Evolutionary conservation across 768 basidiomycete genomes (phyloP), one percentile per base, ranked within the genome.

Genomic region (Psilocybe cubensis): DNA sequence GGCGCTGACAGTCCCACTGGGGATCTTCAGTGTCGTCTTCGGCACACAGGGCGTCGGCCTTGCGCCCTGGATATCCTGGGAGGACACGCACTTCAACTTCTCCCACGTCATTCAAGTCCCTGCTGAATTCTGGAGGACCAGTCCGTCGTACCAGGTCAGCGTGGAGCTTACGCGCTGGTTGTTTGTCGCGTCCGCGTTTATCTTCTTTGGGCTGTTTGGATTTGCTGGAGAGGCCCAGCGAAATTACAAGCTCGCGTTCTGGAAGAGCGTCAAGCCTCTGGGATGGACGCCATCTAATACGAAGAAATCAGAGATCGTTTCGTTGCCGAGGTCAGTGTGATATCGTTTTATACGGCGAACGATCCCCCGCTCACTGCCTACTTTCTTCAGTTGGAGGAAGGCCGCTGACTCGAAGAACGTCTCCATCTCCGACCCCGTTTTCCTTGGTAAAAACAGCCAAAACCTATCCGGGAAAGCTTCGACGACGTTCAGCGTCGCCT

Each of bases 131-230:
- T 78, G 8, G 80, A 83, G 60, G 41, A n/a, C 17, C n/a, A 20
- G 24, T 23, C 42, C n/a, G 20, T 44, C n/a, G 20, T 44, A 49
- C 57, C 0, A 44, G 71, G 4, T 66, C 73, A 1, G 72, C 72
- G 40, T 70, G 65, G 14, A 66, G 79, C 28, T 79, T 23, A 73
- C 64, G 7, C 73, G 83, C 4, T 54, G 53, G 43, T 23, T 28
- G 1, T 14, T 46, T 8, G 43, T 33, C 0, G 23, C 47, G 6
- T 54, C 38, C 20, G 41, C 52, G 3, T 52, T 81, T 38, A 38
- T 84, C 7, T 86, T 86, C 70, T 83, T 87, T 67, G 66, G 70
- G 6, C 78, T 86, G 68, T 88, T 87, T 62, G 79, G 76, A 1
- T 79, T 82, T 35, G 78, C 77, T 0, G 72, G 71, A 47, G 87